Evolutionary conservation across 768 basidiomycete genomes (phyloP).

Genomic region (Amanita inopinata): DNA sequence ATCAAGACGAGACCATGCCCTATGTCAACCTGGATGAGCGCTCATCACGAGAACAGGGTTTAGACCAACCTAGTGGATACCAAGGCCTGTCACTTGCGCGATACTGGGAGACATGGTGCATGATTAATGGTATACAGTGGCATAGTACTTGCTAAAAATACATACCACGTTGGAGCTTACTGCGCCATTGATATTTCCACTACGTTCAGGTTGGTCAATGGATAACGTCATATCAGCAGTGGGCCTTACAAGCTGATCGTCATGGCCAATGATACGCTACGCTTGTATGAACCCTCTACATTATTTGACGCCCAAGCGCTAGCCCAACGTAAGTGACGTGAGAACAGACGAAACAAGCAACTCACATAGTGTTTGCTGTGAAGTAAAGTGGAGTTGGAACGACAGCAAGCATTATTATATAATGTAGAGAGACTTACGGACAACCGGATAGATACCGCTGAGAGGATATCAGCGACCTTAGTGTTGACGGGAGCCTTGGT

Average conservation of each 20-base stretch:
- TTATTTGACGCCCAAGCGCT: conserved; percentile 60
- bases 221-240: neutral
- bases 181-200: conserved; percentile 70
- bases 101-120: conserved; percentile 30
- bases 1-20: conserved; percentile 46
- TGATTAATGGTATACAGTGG: neutral
- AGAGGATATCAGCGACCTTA: neutral
- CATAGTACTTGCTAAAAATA: too few relatives aligned
- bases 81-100: conserved; percentile 56
- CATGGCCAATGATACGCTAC: conserved; percentile 63
- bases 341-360: neutral
- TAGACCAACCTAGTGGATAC: conserved; percentile 41
- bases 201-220: conserved; percentile 14
- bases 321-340: neutral
- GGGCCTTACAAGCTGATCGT: conserved; percentile 47
- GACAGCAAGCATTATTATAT: neutral
- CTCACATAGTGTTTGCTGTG: conserved; percentile 53
- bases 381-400: neutral
- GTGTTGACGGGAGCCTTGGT: neutral
- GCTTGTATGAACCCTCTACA: conserved; percentile 68
- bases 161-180: conserved; percentile 66
- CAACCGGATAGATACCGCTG: conserved; percentile 68
- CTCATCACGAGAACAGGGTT: conserved; percentile 22
- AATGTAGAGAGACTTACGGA: conserved; percentile 42
- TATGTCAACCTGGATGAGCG: conserved; percentile 5